Evolutionary conservation across 192 early-diverging fungal genomes (phyloP).

Genomic region (Mortierella hygrophila): DNA sequence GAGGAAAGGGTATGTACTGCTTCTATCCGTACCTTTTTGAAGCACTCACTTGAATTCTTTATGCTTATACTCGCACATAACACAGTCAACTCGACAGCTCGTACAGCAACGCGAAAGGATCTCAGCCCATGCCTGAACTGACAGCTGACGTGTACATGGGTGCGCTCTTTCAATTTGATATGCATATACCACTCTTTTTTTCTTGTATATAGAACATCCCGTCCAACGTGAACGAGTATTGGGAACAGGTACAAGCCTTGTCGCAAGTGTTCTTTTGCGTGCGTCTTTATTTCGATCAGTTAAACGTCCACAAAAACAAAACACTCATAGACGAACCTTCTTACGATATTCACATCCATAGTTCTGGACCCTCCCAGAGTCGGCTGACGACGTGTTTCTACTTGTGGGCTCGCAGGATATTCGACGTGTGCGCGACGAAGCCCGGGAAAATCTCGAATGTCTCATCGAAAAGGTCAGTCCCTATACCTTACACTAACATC

Average conservation of each 20-base stretch:
- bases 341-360: conserved; percentile 34
- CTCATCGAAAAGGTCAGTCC: conserved; percentile 77
- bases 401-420: conserved; percentile 89
- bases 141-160: not conserved
- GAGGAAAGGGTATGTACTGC: conserved; percentile 76
- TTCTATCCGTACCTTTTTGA: not conserved
- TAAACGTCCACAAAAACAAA: not conserved
- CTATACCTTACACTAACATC: too few species aligned
- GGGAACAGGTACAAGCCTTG: conserved; percentile 56
- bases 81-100: too few species aligned
- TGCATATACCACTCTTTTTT: not conserved
- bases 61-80: too few species aligned
- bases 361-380: conserved; percentile 84
- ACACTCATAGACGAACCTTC: conserved; percentile 43
- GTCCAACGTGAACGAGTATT: conserved; percentile 55
- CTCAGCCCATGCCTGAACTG: too few species aligned
- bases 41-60: too few species aligned
- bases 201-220: conserved; percentile 50
- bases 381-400: conserved; percentile 88
- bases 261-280: not conserved
- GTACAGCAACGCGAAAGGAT: too few species aligned
- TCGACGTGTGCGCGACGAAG: conserved; percentile 78
- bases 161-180: not conserved
- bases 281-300: not conserved
- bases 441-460: conserved; percentile 82